Evolutionary conservation across 169 alveolate genomes (phyloP).

Genomic region (Plasmodium chabaudi): DNA sequence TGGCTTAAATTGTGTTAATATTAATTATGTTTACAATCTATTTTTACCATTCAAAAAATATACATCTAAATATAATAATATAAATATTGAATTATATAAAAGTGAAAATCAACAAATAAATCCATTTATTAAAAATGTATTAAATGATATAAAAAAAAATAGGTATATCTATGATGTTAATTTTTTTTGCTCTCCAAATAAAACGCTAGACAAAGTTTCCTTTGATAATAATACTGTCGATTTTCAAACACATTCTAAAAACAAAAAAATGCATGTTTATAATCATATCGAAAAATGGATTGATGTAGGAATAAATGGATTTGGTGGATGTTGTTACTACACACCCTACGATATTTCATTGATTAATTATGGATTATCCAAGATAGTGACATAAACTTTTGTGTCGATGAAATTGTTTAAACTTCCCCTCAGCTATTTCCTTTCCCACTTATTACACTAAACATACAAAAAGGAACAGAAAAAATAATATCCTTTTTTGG

Average conservation of each 20-base stretch:
- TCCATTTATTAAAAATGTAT: not conserved
- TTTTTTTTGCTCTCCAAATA: constrained; percentile 64
- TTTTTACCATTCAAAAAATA: constrained; percentile 37
- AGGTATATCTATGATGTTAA: constrained; percentile 24
- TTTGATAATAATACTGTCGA: not conserved
- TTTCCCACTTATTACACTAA: too few species aligned
- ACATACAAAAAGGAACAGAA: too few species aligned
- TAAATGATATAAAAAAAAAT: constrained; percentile 36
- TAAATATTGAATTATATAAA: constrained; percentile 9
- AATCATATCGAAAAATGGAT: constrained; percentile 34
- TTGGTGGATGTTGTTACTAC: constrained; percentile 67
- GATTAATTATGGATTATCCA: constrained; percentile 17
- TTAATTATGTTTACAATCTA: constrained; percentile 23
- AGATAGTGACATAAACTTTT: too few species aligned
- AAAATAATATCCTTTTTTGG: too few species aligned
- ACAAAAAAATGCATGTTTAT: constrained; percentile 17
- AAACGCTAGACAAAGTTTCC: constrained; percentile 17
- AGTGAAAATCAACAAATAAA: constrained; percentile 17
- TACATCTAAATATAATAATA: constrained; percentile 2
- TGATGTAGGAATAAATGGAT: constrained; percentile 31
- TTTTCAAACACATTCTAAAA: constrained; percentile 5
- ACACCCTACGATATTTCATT: constrained; percentile 54
- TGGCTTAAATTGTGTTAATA: constrained; percentile 55
- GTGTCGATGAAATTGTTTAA: too few species aligned
- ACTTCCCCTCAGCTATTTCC: too few species aligned